Conservation (phyloP, 2,329 filamentous ascomycete genomes). For the Cadophora gregata region DNA sequence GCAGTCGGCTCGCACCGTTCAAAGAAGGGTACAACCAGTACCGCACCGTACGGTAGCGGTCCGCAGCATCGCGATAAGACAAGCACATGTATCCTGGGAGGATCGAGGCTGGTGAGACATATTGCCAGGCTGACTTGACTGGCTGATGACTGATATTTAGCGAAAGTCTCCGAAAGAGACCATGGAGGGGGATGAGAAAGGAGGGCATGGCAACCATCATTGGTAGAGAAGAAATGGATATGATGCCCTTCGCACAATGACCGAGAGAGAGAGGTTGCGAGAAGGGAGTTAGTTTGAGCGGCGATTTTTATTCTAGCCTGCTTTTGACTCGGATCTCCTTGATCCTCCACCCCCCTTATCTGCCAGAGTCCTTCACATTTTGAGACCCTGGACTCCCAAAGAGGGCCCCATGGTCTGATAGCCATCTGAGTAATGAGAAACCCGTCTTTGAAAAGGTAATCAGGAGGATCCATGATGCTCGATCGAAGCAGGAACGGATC, state of each 20-base stretch:
- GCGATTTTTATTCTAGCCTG: conserved; percentile 10
- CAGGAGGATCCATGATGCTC: conserved; percentile 6
- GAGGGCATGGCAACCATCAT: neutral
- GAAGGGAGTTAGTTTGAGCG: neutral
- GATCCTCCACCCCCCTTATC: conserved; percentile 14
- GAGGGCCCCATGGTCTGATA: conserved; percentile 17
- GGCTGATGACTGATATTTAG: conserved; percentile 15
- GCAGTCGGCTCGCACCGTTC: conserved; percentile 6
- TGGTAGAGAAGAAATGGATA: conserved; percentile 4
- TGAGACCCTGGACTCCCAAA: conserved; percentile 7
- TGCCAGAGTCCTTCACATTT: conserved; percentile 8
- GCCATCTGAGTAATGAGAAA: conserved; percentile 2
- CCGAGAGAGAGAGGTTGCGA: neutral
- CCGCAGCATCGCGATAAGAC: conserved; percentile 2
- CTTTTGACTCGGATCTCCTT: conserved; percentile 6
- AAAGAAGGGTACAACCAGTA: neutral
- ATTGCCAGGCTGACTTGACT: conserved; percentile 18
- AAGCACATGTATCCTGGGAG: neutral
- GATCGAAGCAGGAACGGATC: conserved; percentile 4
- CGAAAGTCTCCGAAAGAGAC: conserved; percentile 1
- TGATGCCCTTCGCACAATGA: neutral
- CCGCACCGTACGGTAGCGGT: neutral
- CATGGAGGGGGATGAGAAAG: neutral
- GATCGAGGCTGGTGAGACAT: conserved; percentile 18
- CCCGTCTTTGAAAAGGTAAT: conserved; percentile 6